These are phyloP conservation scores for Populus ilicifolia DNA, from an alignment of 345 rosid species.

Conservation along the genomic window DNA sequence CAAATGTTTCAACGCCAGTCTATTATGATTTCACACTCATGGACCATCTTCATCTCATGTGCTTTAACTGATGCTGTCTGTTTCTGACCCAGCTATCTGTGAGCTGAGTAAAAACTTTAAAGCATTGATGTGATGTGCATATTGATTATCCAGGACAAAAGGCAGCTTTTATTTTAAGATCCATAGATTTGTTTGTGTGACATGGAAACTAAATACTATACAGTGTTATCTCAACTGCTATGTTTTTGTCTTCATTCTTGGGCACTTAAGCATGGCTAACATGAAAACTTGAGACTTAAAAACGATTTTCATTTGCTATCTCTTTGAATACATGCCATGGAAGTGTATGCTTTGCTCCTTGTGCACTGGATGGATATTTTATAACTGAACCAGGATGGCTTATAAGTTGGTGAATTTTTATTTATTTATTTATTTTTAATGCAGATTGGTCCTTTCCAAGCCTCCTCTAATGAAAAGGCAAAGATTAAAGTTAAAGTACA, in stretches of 20 bases:
- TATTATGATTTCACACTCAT: not conserved
- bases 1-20: not conserved
- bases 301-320: not conserved
- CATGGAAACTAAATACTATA: not conserved
- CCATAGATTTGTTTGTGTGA: not conserved
- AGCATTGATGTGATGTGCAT: not conserved
- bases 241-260: not conserved
- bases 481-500: slow-evolving; percentile 62
- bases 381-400: slow-evolving; percentile 2
- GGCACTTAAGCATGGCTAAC: no score
- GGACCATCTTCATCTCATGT: not conserved
- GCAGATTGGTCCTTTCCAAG: slow-evolving; percentile 72
- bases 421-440: slow-evolving; percentile 9
- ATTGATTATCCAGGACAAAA: not conserved
- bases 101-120: not conserved
- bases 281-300: no score
- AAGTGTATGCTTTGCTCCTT: not conserved
- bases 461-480: slow-evolving; percentile 40
- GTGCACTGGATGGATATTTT: not conserved
- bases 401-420: not conserved
- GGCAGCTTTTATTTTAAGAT: not conserved
- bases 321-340: no score
- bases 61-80: not conserved
- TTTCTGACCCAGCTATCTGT: no score
- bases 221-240: not conserved